A percentile compares a stretch with the other conserved stretches of the same genome.
Conservation (phyloP, 768 basidiomycete genomes). For the Dendrothele bispora region DNA sequence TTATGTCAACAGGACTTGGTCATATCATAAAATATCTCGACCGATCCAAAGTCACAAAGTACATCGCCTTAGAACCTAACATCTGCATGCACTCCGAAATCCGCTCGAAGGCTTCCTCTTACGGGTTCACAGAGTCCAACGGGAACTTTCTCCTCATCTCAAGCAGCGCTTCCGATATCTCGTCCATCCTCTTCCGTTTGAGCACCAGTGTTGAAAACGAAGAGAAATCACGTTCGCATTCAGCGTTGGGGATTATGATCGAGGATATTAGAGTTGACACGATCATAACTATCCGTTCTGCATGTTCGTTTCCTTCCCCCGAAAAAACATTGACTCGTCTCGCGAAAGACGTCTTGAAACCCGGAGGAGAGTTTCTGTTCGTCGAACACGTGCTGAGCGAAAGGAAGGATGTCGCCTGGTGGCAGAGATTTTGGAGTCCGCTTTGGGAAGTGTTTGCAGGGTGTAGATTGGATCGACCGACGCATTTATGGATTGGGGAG, state of each 20-base stretch:
- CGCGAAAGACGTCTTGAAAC: conserved; percentile 51
- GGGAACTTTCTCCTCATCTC: conserved; percentile 57
- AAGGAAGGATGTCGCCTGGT: conserved; percentile 54
- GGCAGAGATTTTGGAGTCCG: conserved; percentile 76
- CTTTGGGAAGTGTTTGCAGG: conserved; percentile 63
- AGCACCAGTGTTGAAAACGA: conserved; percentile 11
- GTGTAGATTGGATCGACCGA: conserved; percentile 61
- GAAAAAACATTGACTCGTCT: conserved; percentile 45
- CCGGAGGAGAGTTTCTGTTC: conserved; percentile 65
- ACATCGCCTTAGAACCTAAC: conserved; percentile 76
- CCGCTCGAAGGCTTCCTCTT: conserved; percentile 42
- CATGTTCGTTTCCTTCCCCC: conserved; percentile 66
- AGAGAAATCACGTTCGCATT: too few species aligned
- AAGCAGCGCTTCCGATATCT: conserved; percentile 61
- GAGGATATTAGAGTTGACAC: too few species aligned
- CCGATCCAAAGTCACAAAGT: conserved; percentile 49
- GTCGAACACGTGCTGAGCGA: conserved; percentile 71
- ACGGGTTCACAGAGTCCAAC: conserved; percentile 51
- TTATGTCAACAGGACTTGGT: conserved; percentile 50
- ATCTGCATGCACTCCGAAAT: conserved; percentile 58
- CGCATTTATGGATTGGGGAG: conserved; percentile 45
- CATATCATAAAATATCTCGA: conserved; percentile 66
- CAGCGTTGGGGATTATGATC: conserved; percentile 25
- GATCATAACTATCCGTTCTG: conserved; percentile 60
- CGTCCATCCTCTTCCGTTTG: conserved; percentile 43